phyloP scores from a whole-genome alignment of 495 filamentous ascomycete species.

The Letharia lupina region DNA sequence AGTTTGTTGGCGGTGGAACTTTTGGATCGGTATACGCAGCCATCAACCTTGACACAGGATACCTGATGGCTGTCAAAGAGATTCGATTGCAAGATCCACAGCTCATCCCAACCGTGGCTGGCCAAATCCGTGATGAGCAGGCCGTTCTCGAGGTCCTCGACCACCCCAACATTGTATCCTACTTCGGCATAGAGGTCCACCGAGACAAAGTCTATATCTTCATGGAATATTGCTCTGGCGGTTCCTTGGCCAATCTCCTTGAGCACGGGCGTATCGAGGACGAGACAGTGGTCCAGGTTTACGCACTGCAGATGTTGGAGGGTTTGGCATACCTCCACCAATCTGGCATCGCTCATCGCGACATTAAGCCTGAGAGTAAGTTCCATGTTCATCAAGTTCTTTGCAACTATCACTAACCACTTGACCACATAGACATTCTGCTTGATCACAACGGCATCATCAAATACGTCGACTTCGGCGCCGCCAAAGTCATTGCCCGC shows the following conservation, averaged over 20 bases:
- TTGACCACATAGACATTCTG: slow-evolving; percentile 60
- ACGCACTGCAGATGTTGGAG: slow-evolving; percentile 90
- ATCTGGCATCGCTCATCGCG: slow-evolving; percentile 81
- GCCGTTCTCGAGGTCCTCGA: slow-evolving; percentile 87
- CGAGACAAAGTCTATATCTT: slow-evolving; percentile 98
- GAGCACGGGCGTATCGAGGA: slow-evolving; percentile 97
- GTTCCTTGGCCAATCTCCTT: slow-evolving; percentile 79
- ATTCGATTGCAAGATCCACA: slow-evolving; percentile 96
- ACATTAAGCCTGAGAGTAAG: slow-evolving; percentile 97
- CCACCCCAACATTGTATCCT: slow-evolving; percentile 95
- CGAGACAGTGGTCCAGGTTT: slow-evolving; percentile 96
- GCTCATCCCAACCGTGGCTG: slow-evolving; percentile 84
- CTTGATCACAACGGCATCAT: slow-evolving; percentile 97
- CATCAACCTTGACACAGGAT: slow-evolving; percentile 91
- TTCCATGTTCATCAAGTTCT: slow-evolving; percentile 19
- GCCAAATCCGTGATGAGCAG: slow-evolving; percentile 95
- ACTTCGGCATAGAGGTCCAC: slow-evolving; percentile 96
- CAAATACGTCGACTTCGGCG: slow-evolving; percentile 98
- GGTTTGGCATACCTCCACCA: slow-evolving; percentile 93
- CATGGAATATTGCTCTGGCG: slow-evolving; percentile 98
- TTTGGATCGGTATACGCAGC: slow-evolving; percentile 96
- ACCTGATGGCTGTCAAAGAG: slow-evolving; percentile 97
- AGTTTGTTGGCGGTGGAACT: slow-evolving; percentile 92
- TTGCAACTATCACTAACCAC: slow-evolving; percentile 16
- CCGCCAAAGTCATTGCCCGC: slow-evolving; percentile 92